Evolutionary conservation across 202 grass and related monocot species (phyloP).

Genomic region (Saccharum hybrid): DNA sequence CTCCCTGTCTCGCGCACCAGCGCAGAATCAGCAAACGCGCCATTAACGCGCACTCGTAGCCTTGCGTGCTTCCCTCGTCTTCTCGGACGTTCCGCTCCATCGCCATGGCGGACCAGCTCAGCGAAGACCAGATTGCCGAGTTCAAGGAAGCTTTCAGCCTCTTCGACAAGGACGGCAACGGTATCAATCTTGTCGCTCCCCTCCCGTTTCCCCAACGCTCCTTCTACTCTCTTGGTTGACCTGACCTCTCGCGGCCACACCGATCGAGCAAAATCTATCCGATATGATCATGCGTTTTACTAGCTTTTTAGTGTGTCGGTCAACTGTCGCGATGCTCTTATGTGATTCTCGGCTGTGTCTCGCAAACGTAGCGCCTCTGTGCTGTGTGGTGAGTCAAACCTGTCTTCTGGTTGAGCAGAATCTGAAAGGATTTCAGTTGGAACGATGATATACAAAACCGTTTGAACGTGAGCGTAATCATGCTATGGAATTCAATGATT

Average conservation of each 20-base stretch:
- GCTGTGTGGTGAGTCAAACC: background rate
- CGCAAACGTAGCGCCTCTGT: background rate
- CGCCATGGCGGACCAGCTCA: constrained; percentile 69
- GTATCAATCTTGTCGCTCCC: constrained; percentile 29
- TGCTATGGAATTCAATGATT: background rate
- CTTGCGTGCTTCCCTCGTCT: background rate
- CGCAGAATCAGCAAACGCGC: background rate
- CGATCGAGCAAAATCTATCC: no score
- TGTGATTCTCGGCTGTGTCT: background rate
- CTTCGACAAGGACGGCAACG: constrained; percentile 87
- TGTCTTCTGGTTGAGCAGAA: background rate
- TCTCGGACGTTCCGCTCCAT: constrained; percentile 12
- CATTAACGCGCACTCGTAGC: constrained; percentile 24
- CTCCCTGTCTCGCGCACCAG: constrained; percentile 4
- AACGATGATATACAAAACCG: background rate
- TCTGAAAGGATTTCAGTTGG: background rate
- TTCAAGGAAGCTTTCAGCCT: constrained; percentile 87
- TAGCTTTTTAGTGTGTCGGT: no score
- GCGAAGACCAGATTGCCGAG: constrained; percentile 71
- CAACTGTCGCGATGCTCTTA: background rate
- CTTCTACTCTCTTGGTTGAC: background rate
- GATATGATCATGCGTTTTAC: no score
- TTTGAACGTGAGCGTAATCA: background rate
- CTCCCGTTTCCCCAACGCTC: background rate
- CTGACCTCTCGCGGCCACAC: no score